Base-by-base conservation (phyloP, 2,329 filamentous ascomycete species). In the Trichocomaceae sp. region DNA sequence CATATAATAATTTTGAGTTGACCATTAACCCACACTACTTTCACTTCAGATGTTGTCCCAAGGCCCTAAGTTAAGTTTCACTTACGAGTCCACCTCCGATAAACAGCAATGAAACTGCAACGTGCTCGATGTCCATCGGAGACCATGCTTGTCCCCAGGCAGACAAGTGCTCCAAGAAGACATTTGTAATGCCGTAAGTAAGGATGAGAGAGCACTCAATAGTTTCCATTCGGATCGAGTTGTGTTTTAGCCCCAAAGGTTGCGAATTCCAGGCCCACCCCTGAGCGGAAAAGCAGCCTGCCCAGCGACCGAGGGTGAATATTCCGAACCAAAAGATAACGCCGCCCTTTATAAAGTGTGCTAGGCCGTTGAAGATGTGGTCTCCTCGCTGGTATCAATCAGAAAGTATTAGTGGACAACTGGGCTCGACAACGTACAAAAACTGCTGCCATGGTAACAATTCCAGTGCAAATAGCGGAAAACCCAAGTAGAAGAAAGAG, bases 261-360 rank as follows among this genome's bases (percentile, higher is more conserved):
- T 87, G 86, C 57, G 90, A 72, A 64, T 97, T 96, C 92, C 91
- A 96, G 0, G 90, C 89, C 92, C 92, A 97, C 61, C 92, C 92
- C 54, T 92, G 80, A 57, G 95, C 88, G 55, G 87, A 85, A 67
- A 95, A 96, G 68, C 87, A 87, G 23, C 92, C 92, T 65, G 90
- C 83, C 87, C 90, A 96, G 54, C 92, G 85, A 26, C 90, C 90
- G 2, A 96, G 79, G 0, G 88, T 95, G 57, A 96, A 73, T 19
- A 96, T 73, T 8, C 92, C 92, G 59, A 95, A 88, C 85, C 89
- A 93, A 74, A 96, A 89, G 77, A 97, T 96, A 52, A 96, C 87
- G 3, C 88, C 88, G 47, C 92, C 92, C 69, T 96, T 97, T 69
- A 96, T 84, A 75, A 89, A 95, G 67, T 97, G 92, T 8, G 92